Conservation (phyloP, 2,329 filamentous ascomycete species). For the Hirsutella thompsonii region DNA sequence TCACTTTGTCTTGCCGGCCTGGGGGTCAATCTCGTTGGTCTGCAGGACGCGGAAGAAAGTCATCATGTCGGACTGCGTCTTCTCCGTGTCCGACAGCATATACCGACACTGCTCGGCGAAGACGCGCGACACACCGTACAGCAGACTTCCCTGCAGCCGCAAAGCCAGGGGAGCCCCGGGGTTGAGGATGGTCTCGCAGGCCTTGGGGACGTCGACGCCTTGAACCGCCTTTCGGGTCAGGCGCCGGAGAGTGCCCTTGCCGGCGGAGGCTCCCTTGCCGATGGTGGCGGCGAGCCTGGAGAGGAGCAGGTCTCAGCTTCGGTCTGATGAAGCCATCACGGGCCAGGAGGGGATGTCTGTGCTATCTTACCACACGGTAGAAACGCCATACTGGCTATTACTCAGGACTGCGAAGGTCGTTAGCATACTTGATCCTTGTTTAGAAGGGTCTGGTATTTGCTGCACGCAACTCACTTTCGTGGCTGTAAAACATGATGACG, state of each 20-base stretch:
- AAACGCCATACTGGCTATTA: slow-evolving; percentile 77
- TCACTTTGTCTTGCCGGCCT: slow-evolving; percentile 61
- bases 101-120: slow-evolving; percentile 82
- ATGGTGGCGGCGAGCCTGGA: slow-evolving; percentile 82
- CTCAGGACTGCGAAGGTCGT: slow-evolving; percentile 52
- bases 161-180: slow-evolving; percentile 77
- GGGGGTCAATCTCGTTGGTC: slow-evolving; percentile 49
- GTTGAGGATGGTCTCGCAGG: slow-evolving; percentile 77
- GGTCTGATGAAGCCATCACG: background rate
- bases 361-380: slow-evolving; percentile 74
- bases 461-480: slow-evolving; percentile 72
- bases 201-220: slow-evolving; percentile 73
- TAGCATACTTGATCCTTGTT: slow-evolving; percentile 10
- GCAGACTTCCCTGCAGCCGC: slow-evolving; percentile 75
- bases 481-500: slow-evolving; percentile 77
- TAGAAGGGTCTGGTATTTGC: no score
- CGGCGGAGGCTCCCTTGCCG: slow-evolving; percentile 59
- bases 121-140: slow-evolving; percentile 76
- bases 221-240: slow-evolving; percentile 79
- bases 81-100: slow-evolving; percentile 68
- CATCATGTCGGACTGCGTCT: slow-evolving; percentile 60
- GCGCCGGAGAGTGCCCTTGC: slow-evolving; percentile 59
- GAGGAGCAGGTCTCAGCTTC: background rate
- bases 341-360: background rate
- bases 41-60: slow-evolving; percentile 46